Percentiles rank a stretch among this genome's conserved stretches.
Conservation (phyloP, 495 filamentous ascomycete genomes). For the Rusavskia elegans region DNA sequence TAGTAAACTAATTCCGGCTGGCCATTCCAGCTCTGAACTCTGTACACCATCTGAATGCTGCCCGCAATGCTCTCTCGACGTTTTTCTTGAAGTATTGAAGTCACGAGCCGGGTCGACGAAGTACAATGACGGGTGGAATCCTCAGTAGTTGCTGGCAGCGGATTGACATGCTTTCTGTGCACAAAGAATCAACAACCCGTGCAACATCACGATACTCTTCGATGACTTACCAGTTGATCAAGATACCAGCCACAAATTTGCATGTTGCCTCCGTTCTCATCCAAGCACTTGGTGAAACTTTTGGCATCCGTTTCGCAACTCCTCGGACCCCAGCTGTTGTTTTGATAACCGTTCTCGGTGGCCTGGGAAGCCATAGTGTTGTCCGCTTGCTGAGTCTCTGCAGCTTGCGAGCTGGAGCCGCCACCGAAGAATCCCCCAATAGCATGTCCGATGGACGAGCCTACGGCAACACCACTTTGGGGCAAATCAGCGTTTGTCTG, state of each 20-base stretch:
- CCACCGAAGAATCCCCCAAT: slow-evolving; percentile 77
- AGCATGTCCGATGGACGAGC: slow-evolving; percentile 87
- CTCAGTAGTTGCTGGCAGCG: slow-evolving; percentile 74
- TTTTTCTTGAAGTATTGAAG: too few species aligned
- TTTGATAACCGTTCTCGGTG: slow-evolving; percentile 28
- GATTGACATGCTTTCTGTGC: slow-evolving; percentile 78
- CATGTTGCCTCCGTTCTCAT: slow-evolving; percentile 84
- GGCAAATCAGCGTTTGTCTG: slow-evolving; percentile 8
- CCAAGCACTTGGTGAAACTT: slow-evolving; percentile 87
- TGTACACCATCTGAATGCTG: too few species aligned
- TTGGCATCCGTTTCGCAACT: slow-evolving; percentile 67
- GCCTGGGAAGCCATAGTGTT: slow-evolving; percentile 26
- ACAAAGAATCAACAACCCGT: slow-evolving; percentile 12
- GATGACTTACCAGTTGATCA: slow-evolving; percentile 59
- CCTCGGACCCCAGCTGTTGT: slow-evolving; percentile 31
- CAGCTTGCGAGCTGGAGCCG: slow-evolving; percentile 36
- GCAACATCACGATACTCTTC: slow-evolving; percentile 12
- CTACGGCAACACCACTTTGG: slow-evolving; percentile 80
- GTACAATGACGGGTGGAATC: background rate
- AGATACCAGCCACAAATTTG: slow-evolving; percentile 95
- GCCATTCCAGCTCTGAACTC: too few species aligned
- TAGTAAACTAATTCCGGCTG: too few species aligned
- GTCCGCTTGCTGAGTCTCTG: slow-evolving; percentile 37
- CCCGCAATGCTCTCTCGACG: too few species aligned
- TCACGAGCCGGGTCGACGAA: too few species aligned